Base-by-base conservation (phyloP, 495 filamentous ascomycete genomes). In the Neurospora hispaniola region DNA sequence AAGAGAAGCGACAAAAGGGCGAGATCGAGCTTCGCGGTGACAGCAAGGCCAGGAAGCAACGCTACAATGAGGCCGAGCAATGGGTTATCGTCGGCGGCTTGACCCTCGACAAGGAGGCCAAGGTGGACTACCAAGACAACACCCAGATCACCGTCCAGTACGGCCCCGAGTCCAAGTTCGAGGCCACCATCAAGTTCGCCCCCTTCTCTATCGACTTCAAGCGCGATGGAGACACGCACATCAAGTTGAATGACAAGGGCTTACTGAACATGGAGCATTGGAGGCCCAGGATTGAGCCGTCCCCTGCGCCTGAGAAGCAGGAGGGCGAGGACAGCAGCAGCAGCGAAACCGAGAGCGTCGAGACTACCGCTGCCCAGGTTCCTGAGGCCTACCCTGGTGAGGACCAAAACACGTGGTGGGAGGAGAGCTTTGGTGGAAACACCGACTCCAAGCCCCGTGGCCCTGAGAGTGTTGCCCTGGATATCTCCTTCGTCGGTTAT, bases 391-490 rank as follows among this genome's bases (percentile, higher is more conserved):
- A 66, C 27, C 54, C 54, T 1, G 74, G 73, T 3, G 89, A 90
- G 72, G 92, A 97, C 71, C 91, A 98, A 78, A 90, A 90, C 78
- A 97, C 93, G 6, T 97, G 94, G 92, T 99, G 96, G 96, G 96
- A 99, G 20, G 96, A 99, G 82, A 87, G 87, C 62, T 98, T 99
- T 81, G 95, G 94, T 70, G 93, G 94, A 72, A 94, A 92, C 78
- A 98, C 94, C 5, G 96, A 99, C 80, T 87, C 91, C 12, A 98
- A 98, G 81, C 96, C 96, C 31, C 89, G 89, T 77, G 89, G 89
- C 12, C 96, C 96, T 2, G 96, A 98, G 81, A 93, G 94, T 79
- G 85, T 98, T 71, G 94, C 87, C 43, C 81, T 99, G 73, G 96
- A 99, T 79, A 93, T 99, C 79, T 89, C 89, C 2, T 99, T 98